Percentiles rank a stretch among this genome's conserved stretches.
Conservation (phyloP, 306 rosid genomes). For the Trifolium pratense region DNA sequence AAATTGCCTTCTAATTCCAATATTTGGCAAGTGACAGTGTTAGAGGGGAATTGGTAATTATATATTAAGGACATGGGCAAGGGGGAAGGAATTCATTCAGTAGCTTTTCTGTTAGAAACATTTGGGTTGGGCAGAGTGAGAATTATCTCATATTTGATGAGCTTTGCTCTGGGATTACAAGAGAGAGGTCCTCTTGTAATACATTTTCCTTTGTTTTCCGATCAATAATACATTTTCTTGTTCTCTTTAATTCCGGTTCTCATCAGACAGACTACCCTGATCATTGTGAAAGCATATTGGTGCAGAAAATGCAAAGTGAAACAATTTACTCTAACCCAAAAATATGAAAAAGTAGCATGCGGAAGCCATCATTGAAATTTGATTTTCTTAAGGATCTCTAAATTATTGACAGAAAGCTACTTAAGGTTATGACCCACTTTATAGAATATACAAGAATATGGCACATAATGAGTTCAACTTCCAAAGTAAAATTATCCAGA, state of each 20-base stretch:
- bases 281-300: constrained; percentile 22
- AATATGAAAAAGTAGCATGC: constrained; percentile 9
- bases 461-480: neutral
- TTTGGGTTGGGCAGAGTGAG: no score
- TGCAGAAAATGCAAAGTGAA: neutral
- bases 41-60: no score
- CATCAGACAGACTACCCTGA: neutral
- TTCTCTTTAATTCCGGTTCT: no score
- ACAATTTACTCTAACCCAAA: constrained; percentile 20
- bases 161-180: no score
- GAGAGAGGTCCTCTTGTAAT: no score
- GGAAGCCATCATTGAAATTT: neutral
- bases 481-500: neutral
- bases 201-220: no score
- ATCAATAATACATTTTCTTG: no score
- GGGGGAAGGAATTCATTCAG: no score
- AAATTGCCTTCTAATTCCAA: constrained; percentile 1
- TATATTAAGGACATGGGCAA: no score
- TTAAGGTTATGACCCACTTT: neutral
- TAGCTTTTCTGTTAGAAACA: no score
- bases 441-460: neutral
- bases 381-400: constrained; percentile 4
- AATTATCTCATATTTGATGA: no score
- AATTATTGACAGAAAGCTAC: constrained; percentile 18
- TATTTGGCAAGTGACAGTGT: neutral